Evolutionary conservation across 345 rosid species (phyloP).

Genomic region (rapeseed (Brassica napus)): DNA sequence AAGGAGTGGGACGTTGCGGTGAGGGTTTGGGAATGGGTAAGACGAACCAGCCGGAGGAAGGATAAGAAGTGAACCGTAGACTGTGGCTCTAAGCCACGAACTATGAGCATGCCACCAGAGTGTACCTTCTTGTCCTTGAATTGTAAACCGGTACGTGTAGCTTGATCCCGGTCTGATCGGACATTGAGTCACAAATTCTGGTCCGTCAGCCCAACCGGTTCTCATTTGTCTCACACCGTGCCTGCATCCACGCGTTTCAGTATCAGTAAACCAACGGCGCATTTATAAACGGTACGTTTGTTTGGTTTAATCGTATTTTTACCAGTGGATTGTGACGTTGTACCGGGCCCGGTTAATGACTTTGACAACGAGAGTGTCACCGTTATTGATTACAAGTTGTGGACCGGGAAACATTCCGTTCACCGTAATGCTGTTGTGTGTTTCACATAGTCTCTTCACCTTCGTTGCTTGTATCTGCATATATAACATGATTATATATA

Average conservation of each 20-base stretch:
- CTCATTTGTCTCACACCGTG: constrained; percentile 87
- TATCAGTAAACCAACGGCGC: not conserved
- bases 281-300: not conserved
- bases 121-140: constrained; percentile 91
- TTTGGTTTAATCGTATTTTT: constrained; percentile 7
- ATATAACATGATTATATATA: not conserved
- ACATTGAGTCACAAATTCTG: constrained; percentile 91
- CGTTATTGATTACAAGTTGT: constrained; percentile 68
- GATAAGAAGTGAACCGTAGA: constrained; percentile 80
- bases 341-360: constrained; percentile 72
- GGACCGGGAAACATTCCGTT: constrained; percentile 97
- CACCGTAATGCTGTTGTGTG: constrained; percentile 74
- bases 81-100: constrained; percentile 96
- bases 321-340: constrained; percentile 93
- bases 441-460: constrained; percentile 93
- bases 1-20: constrained; percentile 67
- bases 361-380: constrained; percentile 72
- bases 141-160: constrained; percentile 84
- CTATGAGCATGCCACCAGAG: constrained; percentile 99
- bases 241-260: constrained; percentile 44
- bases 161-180: constrained; percentile 89
- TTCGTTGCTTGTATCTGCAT: constrained; percentile 77
- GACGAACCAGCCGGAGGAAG: constrained; percentile 67
- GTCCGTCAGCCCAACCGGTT: constrained; percentile 98
- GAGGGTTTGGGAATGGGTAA: constrained; percentile 77